phyloP scores from a whole-genome alignment of 169 alveolate genomes.

The Babesia divergens region DNA sequence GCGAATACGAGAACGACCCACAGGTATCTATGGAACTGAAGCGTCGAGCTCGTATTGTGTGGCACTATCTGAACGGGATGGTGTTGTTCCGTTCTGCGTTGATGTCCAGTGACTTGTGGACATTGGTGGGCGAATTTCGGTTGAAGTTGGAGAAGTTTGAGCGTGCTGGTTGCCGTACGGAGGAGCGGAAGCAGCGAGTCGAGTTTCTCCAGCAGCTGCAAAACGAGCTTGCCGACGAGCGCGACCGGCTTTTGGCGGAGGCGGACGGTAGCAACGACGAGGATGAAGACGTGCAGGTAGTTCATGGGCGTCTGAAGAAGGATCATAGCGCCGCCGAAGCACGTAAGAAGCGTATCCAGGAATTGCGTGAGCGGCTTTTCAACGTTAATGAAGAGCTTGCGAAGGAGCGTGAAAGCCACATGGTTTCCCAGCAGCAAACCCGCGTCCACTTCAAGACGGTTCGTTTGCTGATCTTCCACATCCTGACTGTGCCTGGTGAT shows the following conservation, averaged over 20 bases:
- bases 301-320: slow-evolving; percentile 15
- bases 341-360: slow-evolving; percentile 42
- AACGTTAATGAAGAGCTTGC: slow-evolving; percentile 33
- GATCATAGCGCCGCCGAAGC: slow-evolving; percentile 10
- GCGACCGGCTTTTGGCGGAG: slow-evolving; percentile 38
- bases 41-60: slow-evolving; percentile 48
- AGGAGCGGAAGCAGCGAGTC: slow-evolving; percentile 17
- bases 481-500: slow-evolving; percentile 36
- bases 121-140: slow-evolving; percentile 58
- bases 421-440: slow-evolving; percentile 37
- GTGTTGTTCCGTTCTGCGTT: slow-evolving; percentile 7
- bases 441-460: slow-evolving; percentile 44
- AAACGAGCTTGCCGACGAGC: slow-evolving; percentile 35
- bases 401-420: slow-evolving; percentile 18
- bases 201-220: slow-evolving; percentile 9
- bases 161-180: slow-evolving; percentile 21
- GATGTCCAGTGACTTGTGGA: slow-evolving; percentile 45
- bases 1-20: not conserved
- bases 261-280: slow-evolving; percentile 1
- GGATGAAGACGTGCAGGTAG: slow-evolving; percentile 2
- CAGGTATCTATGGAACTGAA: slow-evolving; percentile 28
- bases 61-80: slow-evolving; percentile 49
- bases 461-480: slow-evolving; percentile 31
- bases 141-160: slow-evolving; percentile 49
- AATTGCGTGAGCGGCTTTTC: slow-evolving; percentile 26